Percentiles rank a stretch among this genome's conserved stretches.
phyloP scores from a whole-genome alignment of 306 rosid species.

The barrel medic (Medicago truncatula) region DNA sequence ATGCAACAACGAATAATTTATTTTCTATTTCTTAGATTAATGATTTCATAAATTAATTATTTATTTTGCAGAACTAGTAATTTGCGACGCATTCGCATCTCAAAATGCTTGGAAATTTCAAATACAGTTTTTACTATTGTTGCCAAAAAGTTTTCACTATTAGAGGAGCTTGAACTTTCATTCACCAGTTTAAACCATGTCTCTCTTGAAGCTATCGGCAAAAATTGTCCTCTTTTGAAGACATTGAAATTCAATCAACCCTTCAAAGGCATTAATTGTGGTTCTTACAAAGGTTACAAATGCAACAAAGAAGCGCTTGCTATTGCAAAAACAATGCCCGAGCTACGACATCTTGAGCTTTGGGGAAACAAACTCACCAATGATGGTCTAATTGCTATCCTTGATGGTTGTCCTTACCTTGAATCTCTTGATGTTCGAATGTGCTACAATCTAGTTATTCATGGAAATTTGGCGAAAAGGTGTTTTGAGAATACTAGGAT shows the following conservation, averaged over 20 bases:
- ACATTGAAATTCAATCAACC: constrained; percentile 49
- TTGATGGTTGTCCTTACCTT: constrained; percentile 60
- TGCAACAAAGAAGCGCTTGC: constrained; percentile 51
- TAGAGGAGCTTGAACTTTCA: constrained; percentile 62
- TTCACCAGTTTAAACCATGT: constrained; percentile 27
- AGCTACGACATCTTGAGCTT: constrained; percentile 57
- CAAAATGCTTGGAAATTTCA: constrained; percentile 43
- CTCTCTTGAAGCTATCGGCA: constrained; percentile 53
- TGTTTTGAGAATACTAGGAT: constrained; percentile 44
- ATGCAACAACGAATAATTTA: no score
- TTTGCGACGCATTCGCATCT: constrained; percentile 45
- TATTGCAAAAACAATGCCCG: constrained; percentile 50
- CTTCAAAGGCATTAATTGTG: not conserved
- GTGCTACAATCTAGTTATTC: constrained; percentile 48
- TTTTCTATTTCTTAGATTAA: no score
- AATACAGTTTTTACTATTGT: constrained; percentile 46
- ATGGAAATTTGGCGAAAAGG: constrained; percentile 40
- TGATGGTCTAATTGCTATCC: constrained; percentile 55
- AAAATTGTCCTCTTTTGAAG: constrained; percentile 52
- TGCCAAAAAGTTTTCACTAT: constrained; percentile 47
- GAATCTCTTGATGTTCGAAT: constrained; percentile 61
- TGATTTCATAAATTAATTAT: no score
- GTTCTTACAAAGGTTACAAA: not conserved
- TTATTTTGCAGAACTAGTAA: constrained; percentile 50
- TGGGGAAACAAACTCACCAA: constrained; percentile 54